A percentile compares a stretch with the other conserved stretches of the same genome.
phyloP scores from a whole-genome alignment of 192 early-diverging fungal species.

The Backusella tuberculispora region DNA sequence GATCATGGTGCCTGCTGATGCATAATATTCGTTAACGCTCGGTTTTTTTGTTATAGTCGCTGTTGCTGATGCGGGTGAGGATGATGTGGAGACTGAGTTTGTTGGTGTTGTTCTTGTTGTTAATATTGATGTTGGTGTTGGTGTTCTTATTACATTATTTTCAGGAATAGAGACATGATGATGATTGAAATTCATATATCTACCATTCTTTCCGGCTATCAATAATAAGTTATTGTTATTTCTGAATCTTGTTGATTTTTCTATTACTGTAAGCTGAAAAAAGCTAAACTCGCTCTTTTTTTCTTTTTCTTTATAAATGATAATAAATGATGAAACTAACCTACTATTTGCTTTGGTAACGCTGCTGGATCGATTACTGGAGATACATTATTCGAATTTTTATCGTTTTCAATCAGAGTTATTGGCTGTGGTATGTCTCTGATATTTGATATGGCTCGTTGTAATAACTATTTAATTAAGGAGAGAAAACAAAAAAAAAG shows the following conservation, averaged over 20 bases:
- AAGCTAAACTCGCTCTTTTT: background rate
- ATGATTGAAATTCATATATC: background rate
- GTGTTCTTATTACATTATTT: background rate
- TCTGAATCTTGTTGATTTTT: background rate
- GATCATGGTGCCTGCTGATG: constrained; percentile 25
- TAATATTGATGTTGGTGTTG: background rate
- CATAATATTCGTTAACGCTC: background rate
- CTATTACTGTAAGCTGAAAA: background rate
- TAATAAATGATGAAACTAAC: background rate
- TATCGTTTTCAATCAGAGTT: background rate
- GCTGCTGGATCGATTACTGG: background rate
- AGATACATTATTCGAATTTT: background rate
- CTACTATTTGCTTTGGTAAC: background rate
- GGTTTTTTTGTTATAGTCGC: background rate
- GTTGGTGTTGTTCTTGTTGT: background rate
- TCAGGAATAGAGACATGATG: background rate
- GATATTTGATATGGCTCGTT: constrained; percentile 37
- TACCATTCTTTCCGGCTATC: background rate
- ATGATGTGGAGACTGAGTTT: background rate
- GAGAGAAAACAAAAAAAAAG: constrained; percentile 5
- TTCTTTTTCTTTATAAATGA: background rate
- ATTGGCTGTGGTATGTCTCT: constrained; percentile 24
- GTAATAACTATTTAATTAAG: constrained; percentile 38
- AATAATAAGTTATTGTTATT: background rate
- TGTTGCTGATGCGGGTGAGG: background rate